Conservation (phyloP, 2,329 filamentous ascomycete species). For the Epichloe uncinata region DNA sequence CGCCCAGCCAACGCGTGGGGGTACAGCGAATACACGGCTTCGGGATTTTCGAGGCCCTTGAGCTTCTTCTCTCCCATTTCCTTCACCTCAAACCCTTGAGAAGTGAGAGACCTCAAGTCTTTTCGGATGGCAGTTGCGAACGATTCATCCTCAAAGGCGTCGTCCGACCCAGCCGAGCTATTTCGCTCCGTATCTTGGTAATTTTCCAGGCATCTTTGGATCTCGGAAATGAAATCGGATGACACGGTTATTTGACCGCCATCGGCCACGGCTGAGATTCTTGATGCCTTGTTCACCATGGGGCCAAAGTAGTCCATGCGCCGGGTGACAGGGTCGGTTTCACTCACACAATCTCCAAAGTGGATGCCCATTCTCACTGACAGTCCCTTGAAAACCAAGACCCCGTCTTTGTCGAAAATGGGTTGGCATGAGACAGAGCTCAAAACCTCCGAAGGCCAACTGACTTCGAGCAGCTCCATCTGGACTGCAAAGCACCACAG, state of each 20-base stretch:
- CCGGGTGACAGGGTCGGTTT: constrained; percentile 88
- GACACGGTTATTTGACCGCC: constrained; percentile 96
- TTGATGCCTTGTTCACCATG: constrained; percentile 95
- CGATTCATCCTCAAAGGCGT: constrained; percentile 56
- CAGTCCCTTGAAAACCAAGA: constrained; percentile 82
- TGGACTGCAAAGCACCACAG: constrained; percentile 97
- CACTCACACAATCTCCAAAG: constrained; percentile 87
- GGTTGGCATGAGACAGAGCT: constrained; percentile 76
- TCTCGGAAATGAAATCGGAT: constrained; percentile 92
- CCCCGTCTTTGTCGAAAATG: constrained; percentile 69
- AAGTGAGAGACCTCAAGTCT: constrained; percentile 75
- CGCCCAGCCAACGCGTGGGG: constrained; percentile 77
- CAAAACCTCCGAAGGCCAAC: constrained; percentile 88
- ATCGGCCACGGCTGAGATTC: constrained; percentile 88
- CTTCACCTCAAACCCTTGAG: constrained; percentile 91
- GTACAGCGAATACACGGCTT: constrained; percentile 91
- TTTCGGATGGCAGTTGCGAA: constrained; percentile 67
- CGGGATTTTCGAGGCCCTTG: constrained; percentile 94
- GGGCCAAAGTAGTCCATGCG: constrained; percentile 99
- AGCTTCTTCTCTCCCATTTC: constrained; percentile 90
- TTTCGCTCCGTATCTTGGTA: constrained; percentile 74
- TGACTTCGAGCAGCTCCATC: constrained; percentile 70
- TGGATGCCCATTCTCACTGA: constrained; percentile 97
- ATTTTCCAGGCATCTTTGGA: constrained; percentile 77
- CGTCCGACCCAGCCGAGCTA: constrained; percentile 55